Evolutionary conservation across 1,139 yeast genomes (phyloP).

Genomic region (Kodamaea anthophila): DNA sequence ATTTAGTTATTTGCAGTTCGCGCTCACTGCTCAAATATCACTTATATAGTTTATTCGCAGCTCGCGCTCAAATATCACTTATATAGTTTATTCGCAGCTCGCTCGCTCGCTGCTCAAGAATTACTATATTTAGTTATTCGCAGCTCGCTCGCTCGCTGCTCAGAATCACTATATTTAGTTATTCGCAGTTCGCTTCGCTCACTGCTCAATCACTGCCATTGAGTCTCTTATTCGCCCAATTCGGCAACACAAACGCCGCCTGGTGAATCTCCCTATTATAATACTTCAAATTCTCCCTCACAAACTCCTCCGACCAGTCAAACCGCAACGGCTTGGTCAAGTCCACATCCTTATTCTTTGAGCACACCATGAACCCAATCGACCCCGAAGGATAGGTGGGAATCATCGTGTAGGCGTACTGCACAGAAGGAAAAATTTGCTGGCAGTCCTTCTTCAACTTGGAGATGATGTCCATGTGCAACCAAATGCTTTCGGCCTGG

Average conservation of each 20-base stretch:
- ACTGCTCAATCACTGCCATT: slow-evolving; percentile 13
- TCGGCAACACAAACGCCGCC: slow-evolving; percentile 85
- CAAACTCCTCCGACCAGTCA: slow-evolving; percentile 56
- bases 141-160: too few species aligned
- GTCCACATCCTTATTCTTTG: slow-evolving; percentile 60
- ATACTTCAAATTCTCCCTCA: slow-evolving; percentile 61
- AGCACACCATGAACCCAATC: slow-evolving; percentile 90
- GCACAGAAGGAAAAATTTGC: slow-evolving; percentile 80
- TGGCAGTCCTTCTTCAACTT: slow-evolving; percentile 69
- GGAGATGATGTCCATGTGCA: slow-evolving; percentile 73
- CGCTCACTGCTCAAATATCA: too few species aligned
- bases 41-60: too few species aligned
- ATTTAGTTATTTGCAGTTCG: too few species aligned
- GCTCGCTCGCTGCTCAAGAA: too few species aligned
- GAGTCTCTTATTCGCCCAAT: slow-evolving; percentile 56
- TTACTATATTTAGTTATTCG: too few species aligned
- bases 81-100: too few species aligned
- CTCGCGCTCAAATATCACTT: too few species aligned
- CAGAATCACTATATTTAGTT: too few species aligned
- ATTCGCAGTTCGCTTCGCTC: background rate
- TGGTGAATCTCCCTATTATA: slow-evolving; percentile 75
- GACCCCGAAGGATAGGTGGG: slow-evolving; percentile 95
- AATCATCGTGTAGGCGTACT: slow-evolving; percentile 80
- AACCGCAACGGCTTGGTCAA: slow-evolving; percentile 64
- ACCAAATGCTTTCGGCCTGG: slow-evolving; percentile 89